Conservation (phyloP, 768 basidiomycete species). For the Boletus sp. region DNA sequence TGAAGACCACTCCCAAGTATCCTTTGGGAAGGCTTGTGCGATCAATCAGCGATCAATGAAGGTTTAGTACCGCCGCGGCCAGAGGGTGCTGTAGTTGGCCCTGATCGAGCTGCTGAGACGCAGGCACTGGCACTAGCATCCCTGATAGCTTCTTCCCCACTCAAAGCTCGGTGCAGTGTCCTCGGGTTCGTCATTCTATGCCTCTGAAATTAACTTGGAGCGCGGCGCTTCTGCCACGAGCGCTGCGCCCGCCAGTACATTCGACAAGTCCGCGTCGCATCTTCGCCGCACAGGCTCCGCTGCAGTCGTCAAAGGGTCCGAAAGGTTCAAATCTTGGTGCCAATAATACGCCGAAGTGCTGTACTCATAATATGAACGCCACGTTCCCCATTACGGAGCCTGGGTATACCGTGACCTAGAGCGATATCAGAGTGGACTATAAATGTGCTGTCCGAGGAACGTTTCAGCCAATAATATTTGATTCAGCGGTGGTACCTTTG, state of each 20-base stretch:
- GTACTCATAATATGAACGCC: not conserved
- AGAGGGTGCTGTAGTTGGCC: constrained; percentile 13
- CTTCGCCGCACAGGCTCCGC: constrained; percentile 13
- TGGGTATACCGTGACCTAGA: not conserved
- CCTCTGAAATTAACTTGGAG: not conserved
- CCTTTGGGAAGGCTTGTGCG: not conserved
- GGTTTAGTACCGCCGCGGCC: constrained; percentile 6
- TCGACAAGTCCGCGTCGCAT: constrained; percentile 2
- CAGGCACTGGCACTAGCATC: constrained; percentile 4
- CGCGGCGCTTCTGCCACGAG: not conserved
- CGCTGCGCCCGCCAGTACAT: not conserved
- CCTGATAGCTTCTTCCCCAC: constrained; percentile 1
- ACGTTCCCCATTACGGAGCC: not conserved
- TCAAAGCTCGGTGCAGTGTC: constrained; percentile 20
- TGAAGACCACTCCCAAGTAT: not conserved
- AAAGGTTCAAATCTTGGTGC: not conserved
- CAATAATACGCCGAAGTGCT: not conserved
- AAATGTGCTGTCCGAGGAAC: not conserved
- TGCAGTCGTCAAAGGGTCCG: constrained; percentile 7
- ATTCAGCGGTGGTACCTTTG: not conserved
- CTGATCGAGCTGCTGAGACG: not conserved
- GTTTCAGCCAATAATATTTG: not conserved
- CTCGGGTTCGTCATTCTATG: constrained; percentile 1
- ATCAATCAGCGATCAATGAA: constrained; percentile 16
- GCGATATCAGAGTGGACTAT: not conserved